Percentiles rank a stretch among this genome's conserved stretches.
Evolutionary conservation across 73 alveolate genomes (phyloP).

Genomic region (Durusdinium trenchii): DNA sequence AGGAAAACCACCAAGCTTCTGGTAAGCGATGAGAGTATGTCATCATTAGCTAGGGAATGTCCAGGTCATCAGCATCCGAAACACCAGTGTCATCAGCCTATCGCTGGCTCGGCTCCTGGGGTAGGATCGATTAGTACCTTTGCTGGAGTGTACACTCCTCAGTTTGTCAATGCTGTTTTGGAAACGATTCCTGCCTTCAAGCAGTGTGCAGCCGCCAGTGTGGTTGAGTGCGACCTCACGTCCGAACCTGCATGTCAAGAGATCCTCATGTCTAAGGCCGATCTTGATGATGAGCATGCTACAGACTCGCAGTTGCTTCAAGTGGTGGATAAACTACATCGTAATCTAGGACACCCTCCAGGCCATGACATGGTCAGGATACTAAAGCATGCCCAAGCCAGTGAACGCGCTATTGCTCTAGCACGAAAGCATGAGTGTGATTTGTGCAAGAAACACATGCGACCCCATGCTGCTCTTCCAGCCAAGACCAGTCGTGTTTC

Average conservation of each 20-base stretch:
- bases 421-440: background rate
- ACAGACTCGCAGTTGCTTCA: background rate
- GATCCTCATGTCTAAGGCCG: background rate
- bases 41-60: background rate
- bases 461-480: background rate
- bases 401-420: background rate
- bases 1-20: background rate
- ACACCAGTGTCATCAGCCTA: background rate
- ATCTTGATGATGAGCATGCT: background rate
- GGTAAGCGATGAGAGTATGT: background rate
- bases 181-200: background rate
- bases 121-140: background rate
- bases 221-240: background rate
- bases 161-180: background rate
- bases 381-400: slow-evolving; percentile 5
- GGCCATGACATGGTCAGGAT: background rate
- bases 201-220: background rate
- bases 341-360: slow-evolving; percentile 26
- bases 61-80: background rate
- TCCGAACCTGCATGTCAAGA: background rate
- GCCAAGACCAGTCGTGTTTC: background rate
- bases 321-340: background rate
- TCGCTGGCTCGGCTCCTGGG: background rate
- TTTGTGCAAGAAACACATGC: background rate
- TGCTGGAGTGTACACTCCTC: background rate